Base-by-base conservation (phyloP, 108 stramenopile genomes). In the Cyclotella baltica region DNA sequence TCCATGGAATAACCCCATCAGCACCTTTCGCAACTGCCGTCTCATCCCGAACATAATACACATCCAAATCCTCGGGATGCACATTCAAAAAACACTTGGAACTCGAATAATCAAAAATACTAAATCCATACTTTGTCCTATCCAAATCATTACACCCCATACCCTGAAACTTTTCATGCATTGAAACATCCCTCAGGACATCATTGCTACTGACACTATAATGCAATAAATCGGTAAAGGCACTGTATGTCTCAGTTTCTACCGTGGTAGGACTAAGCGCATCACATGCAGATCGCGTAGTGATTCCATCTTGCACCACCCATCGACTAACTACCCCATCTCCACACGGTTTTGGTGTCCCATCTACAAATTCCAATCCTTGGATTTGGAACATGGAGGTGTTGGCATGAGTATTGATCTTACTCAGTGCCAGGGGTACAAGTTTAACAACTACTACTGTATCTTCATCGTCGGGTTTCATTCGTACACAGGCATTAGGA, bases 391-490 rank as follows among this genome's bases (percentile, higher is more conserved):
- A 50, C 30, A 67, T 1, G 30, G 46, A 8, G 33, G 50, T 50
- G 20, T 35, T 35, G 13, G 33, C 55, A 40, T 70, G 27, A 9
- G 19, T 13, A 22, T 70, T 70, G 22, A 70, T 70, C 69, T 36
- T 57, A 22, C 4, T 13, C 33, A 70, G 22, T 10, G 55, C 31
- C 53, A 31, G 31, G 1, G 69, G 35, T 4, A 18, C 38, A 10
- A 73, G n/a, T 11, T 59, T 73, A 1, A 40, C 40, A 28, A 73
- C 72, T n/a, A 73, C 72, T 3, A 73, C 30, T 8, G 72, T 73
- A 73, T 73, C 72, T 40, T 61, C 61, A 48, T 62, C 62, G 13
- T 62, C 62, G 3, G 33, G 16, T 1, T 61, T 46, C 31, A 61
- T 43, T 5, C 72, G 38, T 28, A 51, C 61, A 28, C 72, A 73